phyloP scores from a whole-genome alignment of 2,329 filamentous ascomycete species.

The Setomelanomma holmii region DNA sequence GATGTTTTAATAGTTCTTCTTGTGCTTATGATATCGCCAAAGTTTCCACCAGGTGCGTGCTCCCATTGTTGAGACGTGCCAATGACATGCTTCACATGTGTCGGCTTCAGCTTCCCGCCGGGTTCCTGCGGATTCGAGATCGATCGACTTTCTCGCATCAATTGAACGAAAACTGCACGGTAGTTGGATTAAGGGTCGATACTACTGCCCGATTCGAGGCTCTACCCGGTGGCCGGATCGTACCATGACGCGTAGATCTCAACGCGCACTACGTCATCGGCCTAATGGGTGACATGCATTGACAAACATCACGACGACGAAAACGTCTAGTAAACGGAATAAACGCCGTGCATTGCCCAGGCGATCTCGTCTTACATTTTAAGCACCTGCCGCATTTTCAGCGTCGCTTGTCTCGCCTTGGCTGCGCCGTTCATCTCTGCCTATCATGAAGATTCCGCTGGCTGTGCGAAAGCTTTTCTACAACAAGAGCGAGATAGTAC shows the following conservation, averaged over 20 bases:
- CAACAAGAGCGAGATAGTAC: conserved; percentile 10
- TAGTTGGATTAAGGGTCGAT: background rate
- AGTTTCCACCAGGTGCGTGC: too few relatives aligned
- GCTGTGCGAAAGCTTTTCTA: conserved; percentile 2
- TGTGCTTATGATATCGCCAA: too few relatives aligned
- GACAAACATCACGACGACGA: background rate
- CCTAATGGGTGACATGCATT: background rate
- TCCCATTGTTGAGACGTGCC: too few relatives aligned
- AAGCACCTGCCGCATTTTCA: background rate
- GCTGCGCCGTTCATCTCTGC: background rate
- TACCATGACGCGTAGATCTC: conserved; percentile 8
- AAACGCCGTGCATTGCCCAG: conserved; percentile 4
- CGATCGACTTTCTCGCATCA: too few relatives aligned
- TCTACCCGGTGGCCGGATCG: background rate
- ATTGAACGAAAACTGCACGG: too few relatives aligned
- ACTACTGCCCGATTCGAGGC: background rate
- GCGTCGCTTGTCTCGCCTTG: background rate
- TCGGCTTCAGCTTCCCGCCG: background rate
- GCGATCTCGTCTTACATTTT: background rate
- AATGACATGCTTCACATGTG: background rate
- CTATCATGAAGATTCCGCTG: conserved; percentile 1
- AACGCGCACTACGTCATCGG: conserved; percentile 1
- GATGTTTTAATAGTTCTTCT: too few relatives aligned
- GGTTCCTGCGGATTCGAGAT: too few relatives aligned
- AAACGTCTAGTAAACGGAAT: background rate